phyloP scores from a whole-genome alignment of 768 basidiomycete species.

The Gymnopilus junonius region DNA sequence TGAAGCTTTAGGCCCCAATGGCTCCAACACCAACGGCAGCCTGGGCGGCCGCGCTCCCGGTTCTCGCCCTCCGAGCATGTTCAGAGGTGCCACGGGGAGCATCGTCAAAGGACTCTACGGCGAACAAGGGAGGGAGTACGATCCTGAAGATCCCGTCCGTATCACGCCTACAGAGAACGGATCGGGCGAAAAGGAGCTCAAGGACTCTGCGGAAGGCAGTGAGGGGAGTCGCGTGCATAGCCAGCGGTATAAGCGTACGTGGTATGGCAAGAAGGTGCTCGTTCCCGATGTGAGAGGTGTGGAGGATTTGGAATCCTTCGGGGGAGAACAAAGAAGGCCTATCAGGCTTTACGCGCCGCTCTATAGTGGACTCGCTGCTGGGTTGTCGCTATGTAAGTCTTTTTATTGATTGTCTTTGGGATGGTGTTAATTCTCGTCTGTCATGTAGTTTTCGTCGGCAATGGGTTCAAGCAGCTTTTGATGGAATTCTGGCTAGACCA shows the following conservation, averaged over 20 bases:
- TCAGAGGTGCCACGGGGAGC: background rate
- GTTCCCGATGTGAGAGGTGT: slow-evolving; percentile 24
- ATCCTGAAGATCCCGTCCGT: slow-evolving; percentile 16
- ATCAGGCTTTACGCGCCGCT: slow-evolving; percentile 63
- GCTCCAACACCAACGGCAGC: background rate
- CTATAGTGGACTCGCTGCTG: slow-evolving; percentile 68
- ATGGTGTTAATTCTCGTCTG: slow-evolving; percentile 35
- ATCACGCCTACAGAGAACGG: background rate
- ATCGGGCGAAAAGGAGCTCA: background rate
- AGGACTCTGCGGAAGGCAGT: background rate
- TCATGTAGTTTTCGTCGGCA: slow-evolving; percentile 63
- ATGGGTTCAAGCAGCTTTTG: slow-evolving; percentile 64
- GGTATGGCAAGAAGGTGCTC: slow-evolving; percentile 61
- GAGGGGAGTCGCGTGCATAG: slow-evolving; percentile 14
- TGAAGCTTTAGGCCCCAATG: slow-evolving; percentile 2
- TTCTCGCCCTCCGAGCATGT: slow-evolving; percentile 5
- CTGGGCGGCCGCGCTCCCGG: background rate
- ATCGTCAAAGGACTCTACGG: slow-evolving; percentile 27
- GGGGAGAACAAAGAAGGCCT: slow-evolving; percentile 25
- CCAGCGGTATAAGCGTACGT: slow-evolving; percentile 49
- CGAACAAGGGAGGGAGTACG: slow-evolving; percentile 29
- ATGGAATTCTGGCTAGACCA: slow-evolving; percentile 72
- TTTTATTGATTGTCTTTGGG: slow-evolving; percentile 29
- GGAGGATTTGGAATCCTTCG: slow-evolving; percentile 33
- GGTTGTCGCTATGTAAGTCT: slow-evolving; percentile 52